Evolutionary conservation across 495 filamentous ascomycete species (phyloP).

Genomic region (Parmelia sp.): DNA sequence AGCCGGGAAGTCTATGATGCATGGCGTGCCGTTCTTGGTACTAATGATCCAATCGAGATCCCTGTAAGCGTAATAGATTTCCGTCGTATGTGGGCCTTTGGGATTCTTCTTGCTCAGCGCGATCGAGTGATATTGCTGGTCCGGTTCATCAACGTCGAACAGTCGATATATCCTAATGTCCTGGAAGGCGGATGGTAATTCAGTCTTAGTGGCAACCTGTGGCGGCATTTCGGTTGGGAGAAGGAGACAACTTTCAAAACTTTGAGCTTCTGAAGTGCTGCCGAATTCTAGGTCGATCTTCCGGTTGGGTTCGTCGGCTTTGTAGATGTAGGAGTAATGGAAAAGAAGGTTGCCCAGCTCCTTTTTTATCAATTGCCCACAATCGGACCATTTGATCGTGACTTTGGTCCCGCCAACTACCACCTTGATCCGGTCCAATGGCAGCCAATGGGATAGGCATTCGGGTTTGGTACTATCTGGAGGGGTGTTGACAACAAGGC

Average conservation of each 20-base stretch:
- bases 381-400: conserved; percentile 22
- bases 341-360: background rate
- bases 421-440: conserved; percentile 12
- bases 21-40: background rate
- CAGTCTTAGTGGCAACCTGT: conserved; percentile 5
- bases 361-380: conserved; percentile 15
- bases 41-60: conserved; percentile 19
- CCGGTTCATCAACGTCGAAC: conserved; percentile 11
- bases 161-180: conserved; percentile 19
- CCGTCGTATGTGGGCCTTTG: conserved; percentile 9
- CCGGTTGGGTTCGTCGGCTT: conserved; percentile 16
- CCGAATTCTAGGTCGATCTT: conserved; percentile 15
- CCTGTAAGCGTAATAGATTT: conserved; percentile 19
- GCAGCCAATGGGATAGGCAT: conserved; percentile 21
- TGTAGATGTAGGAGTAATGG: conserved; percentile 19
- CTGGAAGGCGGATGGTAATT: conserved; percentile 14
- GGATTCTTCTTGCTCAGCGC: conserved; percentile 12
- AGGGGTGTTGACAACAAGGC: conserved; percentile 17
- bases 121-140: conserved; percentile 15
- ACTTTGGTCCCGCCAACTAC: conserved; percentile 12
- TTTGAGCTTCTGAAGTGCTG: conserved; percentile 9
- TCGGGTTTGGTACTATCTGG: conserved; percentile 15
- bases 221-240: conserved; percentile 20
- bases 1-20: conserved; percentile 8
- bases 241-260: conserved; percentile 14